Evolutionary conservation across 1,284 basidiomycete species (phyloP).

Genomic region (Austroboletus niveus): DNA sequence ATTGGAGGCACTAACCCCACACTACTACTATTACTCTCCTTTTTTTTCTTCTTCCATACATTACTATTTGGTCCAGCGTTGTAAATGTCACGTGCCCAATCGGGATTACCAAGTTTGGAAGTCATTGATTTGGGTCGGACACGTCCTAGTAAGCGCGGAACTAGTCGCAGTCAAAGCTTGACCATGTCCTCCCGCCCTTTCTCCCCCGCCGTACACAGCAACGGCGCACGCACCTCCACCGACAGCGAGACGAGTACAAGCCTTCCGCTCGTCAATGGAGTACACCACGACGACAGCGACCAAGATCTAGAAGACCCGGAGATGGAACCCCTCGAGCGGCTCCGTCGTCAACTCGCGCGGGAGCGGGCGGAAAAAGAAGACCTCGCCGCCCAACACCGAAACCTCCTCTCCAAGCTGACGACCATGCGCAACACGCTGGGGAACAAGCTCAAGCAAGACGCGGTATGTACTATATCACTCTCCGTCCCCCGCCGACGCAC

Average conservation of each 20-base stretch:
- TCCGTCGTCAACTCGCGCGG: slow-evolving; percentile 58
- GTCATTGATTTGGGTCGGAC: slow-evolving; percentile 1
- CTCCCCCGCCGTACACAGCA: slow-evolving; percentile 19
- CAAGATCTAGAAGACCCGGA: slow-evolving; percentile 16
- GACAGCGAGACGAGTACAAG: slow-evolving; percentile 26
- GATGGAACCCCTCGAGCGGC: slow-evolving; percentile 47
- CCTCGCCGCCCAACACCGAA: slow-evolving; percentile 82
- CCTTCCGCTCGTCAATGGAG: slow-evolving; percentile 10
- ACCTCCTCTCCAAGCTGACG: slow-evolving; percentile 84
- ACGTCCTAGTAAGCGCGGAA: background rate
- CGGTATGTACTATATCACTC: slow-evolving; percentile 57
- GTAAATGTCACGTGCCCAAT: background rate
- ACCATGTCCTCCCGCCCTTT: slow-evolving; percentile 24
- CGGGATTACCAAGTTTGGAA: slow-evolving; percentile 10
- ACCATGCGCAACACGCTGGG: slow-evolving; percentile 92
- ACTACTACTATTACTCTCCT: background rate
- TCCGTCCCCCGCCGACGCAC: background rate
- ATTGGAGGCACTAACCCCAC: background rate
- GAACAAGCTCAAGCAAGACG: slow-evolving; percentile 94
- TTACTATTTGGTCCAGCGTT: too few species aligned
- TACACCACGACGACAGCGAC: slow-evolving; percentile 18
- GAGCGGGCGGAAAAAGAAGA: slow-evolving; percentile 82
- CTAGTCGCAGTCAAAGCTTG: background rate
- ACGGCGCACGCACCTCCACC: slow-evolving; percentile 22
- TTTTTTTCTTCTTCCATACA: too few species aligned